Conservation (phyloP, 2,329 filamentous ascomycete genomes). For the Botrytis cinerea region DNA sequence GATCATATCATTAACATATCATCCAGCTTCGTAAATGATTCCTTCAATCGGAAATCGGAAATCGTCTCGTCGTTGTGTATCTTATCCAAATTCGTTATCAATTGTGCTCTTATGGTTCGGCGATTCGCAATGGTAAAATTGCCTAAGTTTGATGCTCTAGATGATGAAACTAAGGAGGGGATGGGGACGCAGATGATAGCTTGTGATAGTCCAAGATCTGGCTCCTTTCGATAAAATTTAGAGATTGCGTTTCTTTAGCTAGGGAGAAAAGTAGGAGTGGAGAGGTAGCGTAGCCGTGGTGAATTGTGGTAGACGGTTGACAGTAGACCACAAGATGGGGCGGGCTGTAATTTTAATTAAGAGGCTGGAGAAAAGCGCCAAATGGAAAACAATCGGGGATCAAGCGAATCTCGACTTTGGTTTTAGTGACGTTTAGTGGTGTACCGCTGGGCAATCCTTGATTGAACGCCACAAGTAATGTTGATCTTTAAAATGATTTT, state of each 20-base stretch:
- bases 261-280: constrained; percentile 16
- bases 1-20: constrained; percentile 22
- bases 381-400: constrained; percentile 14
- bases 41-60: not conserved
- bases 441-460: constrained; percentile 19
- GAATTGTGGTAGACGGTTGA: not conserved
- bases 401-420: constrained; percentile 16
- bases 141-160: not conserved
- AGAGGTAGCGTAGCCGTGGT: constrained; percentile 6
- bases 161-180: constrained; percentile 9
- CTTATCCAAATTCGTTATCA: not conserved
- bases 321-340: not conserved
- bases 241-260: constrained; percentile 18
- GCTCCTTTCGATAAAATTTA: constrained; percentile 18
- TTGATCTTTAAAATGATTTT: constrained; percentile 6
- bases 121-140: not conserved
- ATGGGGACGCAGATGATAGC: constrained; percentile 12
- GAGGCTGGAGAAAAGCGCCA: constrained; percentile 23
- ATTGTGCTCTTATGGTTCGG: not conserved
- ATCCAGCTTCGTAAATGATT: not conserved
- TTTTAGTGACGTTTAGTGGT: constrained; percentile 11
- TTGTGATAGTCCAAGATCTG: constrained; percentile 12
- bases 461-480: constrained; percentile 16
- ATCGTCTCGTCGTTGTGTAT: not conserved
- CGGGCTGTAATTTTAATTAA: constrained; percentile 22